Conservation (phyloP, 2,329 filamentous ascomycete species). For the Stachybotrys chartarum region DNA sequence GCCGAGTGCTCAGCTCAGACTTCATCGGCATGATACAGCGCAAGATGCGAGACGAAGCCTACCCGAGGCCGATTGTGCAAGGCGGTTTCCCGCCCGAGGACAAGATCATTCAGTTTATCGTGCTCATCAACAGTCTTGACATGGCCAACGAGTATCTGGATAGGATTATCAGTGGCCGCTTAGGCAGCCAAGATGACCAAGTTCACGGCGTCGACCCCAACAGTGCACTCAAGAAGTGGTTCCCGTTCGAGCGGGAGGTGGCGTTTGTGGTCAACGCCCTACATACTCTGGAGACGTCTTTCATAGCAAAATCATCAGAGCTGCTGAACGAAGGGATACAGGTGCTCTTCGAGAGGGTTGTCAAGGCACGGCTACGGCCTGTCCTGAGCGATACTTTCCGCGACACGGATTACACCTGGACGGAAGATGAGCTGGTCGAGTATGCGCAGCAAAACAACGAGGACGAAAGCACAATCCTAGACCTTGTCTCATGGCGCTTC, state of each 20-base stretch:
- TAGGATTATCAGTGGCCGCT: conserved; percentile 69
- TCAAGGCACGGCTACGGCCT: conserved; percentile 77
- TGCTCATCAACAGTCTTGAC: conserved; percentile 93
- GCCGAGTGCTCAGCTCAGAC: conserved; percentile 75
- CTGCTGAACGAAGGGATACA: conserved; percentile 77
- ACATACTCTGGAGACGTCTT: conserved; percentile 60
- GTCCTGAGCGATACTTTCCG: conserved; percentile 85
- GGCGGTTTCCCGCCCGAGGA: conserved; percentile 82
- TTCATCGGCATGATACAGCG: conserved; percentile 96
- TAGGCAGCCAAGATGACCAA: conserved; percentile 37
- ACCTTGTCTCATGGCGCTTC: conserved; percentile 72
- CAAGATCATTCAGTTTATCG: conserved; percentile 80
- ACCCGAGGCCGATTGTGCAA: conserved; percentile 71
- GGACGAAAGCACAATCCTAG: conserved; percentile 46
- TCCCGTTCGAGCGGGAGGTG: conserved; percentile 74
- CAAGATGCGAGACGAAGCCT: conserved; percentile 95
- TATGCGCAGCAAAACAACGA: conserved; percentile 46
- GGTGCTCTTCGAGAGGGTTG: conserved; percentile 80
- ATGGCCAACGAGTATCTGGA: conserved; percentile 84
- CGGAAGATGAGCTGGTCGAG: conserved; percentile 53
- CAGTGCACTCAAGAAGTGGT: conserved; percentile 53
- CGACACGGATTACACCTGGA: conserved; percentile 77
- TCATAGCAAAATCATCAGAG: conserved; percentile 72
- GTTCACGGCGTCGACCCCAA: conserved; percentile 26
- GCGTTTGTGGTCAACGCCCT: conserved; percentile 62